Evolutionary conservation across 225 moss, liverwort and hornwort species (phyloP).

Genomic region (Physcomitrellopsis africana): DNA sequence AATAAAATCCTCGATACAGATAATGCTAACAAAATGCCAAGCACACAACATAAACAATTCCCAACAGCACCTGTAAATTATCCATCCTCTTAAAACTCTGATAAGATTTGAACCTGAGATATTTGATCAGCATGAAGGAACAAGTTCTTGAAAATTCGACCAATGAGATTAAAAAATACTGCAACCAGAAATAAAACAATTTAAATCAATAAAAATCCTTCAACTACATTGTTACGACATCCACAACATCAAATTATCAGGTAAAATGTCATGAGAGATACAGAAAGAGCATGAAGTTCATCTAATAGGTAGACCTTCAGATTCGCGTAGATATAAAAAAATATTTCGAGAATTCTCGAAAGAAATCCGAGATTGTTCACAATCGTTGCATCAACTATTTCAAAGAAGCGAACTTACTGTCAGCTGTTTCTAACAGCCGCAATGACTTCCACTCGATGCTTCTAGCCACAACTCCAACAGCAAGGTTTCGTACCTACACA

Average conservation of each 20-base stretch:
- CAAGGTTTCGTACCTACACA: conserved; percentile 86
- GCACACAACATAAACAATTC: not conserved
- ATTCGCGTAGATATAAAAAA: not conserved
- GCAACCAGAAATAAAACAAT: conserved; percentile 26
- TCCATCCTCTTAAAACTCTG: conserved; percentile 4
- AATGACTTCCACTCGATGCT: conserved; percentile 76
- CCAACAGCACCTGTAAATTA: not conserved
- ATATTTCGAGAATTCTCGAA: not conserved
- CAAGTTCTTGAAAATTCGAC: conserved; percentile 82
- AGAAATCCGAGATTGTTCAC: not conserved
- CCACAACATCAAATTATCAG: not conserved
- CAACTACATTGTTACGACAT: too few species aligned
- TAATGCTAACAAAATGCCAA: not conserved
- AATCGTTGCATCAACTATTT: not conserved
- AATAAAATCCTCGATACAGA: not conserved
- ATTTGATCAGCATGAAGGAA: conserved; percentile 92
- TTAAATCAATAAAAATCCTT: not conserved
- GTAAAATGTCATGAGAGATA: not conserved
- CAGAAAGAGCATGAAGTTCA: not conserved
- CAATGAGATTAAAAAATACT: conserved; percentile 78
- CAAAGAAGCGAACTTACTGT: conserved; percentile 60
- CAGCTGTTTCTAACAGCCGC: conserved; percentile 71
- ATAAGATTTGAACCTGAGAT: conserved; percentile 66
- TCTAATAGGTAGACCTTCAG: not conserved
- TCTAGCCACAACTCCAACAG: conserved; percentile 89